Base-by-base conservation (phyloP, 2,329 filamentous ascomycete genomes). In the Alternaria triticimaculans region DNA sequence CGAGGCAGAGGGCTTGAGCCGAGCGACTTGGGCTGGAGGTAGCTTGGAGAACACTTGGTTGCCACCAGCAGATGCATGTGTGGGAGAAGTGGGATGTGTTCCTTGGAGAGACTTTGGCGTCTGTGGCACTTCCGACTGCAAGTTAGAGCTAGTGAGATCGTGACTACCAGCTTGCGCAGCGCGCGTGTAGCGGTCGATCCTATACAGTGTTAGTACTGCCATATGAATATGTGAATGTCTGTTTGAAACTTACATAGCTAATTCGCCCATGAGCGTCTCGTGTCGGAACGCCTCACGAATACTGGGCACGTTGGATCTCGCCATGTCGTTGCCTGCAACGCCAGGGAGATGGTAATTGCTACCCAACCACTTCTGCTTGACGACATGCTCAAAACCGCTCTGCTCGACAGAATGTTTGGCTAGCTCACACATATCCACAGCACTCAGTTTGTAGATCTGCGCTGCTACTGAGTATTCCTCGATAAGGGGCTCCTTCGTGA, bases 401-500 rank as follows among this genome's bases (percentile, higher is more conserved):
- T 99, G 96, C 72, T 91, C 89, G 44, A 99, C 96, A 10, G 93
- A 97, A 78, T 98, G 95, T 82, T 97, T 97, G 23, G 96, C 96
- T 61, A 99, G 82, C 82, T 99, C 96, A 77, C 96, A 98, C 96
- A 99, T 99, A 76, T 99, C 96, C 5, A 98, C 94, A 1, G 95
- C 92, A 75, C 90, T 96, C 43, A 99, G 88, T 82, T 98, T 98
- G 84, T 98, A 99, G 63, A 99, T 99, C 81, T 99, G 96, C 5
- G 96, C 96, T 4, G 96, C 96, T 9, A 99, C 96, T 0, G 95
- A 94, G 76, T 99, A 99, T 78, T 99, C 96, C 80, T 99, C 96
- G 70, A 99, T 99, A 61, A 99, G 82, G 1, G 96, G 96, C 80
- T 99, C 96, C 75, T 98, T 99, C 6, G 96, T 99, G 77, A 97